A percentile compares a stretch with the other conserved stretches of the same genome.
phyloP scores from a whole-genome alignment of 345 rosid species.

The Eucalyptus globulus region DNA sequence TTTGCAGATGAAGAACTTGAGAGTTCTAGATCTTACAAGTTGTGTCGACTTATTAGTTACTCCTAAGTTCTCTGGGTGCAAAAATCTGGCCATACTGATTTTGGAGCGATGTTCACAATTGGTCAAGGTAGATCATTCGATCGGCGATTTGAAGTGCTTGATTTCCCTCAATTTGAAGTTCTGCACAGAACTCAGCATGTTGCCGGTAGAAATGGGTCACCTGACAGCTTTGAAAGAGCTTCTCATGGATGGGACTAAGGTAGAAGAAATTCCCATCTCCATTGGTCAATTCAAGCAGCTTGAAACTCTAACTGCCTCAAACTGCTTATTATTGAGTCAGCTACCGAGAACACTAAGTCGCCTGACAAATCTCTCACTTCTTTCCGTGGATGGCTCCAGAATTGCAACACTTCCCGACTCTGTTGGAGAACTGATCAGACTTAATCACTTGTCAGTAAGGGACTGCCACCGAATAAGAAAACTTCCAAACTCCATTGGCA shows the following conservation, averaged over 20 bases:
- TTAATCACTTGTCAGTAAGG: too few species aligned
- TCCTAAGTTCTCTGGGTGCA: background rate
- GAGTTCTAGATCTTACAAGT: background rate
- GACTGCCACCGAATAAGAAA: too few species aligned
- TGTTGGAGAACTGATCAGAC: too few species aligned
- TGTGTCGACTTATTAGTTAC: background rate
- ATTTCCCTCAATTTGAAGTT: background rate
- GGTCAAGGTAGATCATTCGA: background rate
- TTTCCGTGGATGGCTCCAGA: too few species aligned
- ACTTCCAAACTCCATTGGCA: too few species aligned
- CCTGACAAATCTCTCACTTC: background rate
- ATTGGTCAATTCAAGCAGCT: background rate
- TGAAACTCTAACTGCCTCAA: background rate
- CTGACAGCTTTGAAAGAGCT: background rate
- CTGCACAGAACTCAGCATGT: background rate
- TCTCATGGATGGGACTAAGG: background rate
- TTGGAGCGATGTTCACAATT: background rate
- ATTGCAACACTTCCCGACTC: too few species aligned
- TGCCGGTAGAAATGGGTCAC: background rate
- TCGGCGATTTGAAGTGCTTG: background rate
- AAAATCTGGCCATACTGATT: background rate
- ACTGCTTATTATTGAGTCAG: too few species aligned
- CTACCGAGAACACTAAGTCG: background rate
- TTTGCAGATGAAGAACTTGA: background rate
- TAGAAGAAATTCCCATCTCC: background rate